These are phyloP conservation scores for Boechera divaricarpa DNA, from an alignment of 345 rosid genomes.

Conservation along the genomic window DNA sequence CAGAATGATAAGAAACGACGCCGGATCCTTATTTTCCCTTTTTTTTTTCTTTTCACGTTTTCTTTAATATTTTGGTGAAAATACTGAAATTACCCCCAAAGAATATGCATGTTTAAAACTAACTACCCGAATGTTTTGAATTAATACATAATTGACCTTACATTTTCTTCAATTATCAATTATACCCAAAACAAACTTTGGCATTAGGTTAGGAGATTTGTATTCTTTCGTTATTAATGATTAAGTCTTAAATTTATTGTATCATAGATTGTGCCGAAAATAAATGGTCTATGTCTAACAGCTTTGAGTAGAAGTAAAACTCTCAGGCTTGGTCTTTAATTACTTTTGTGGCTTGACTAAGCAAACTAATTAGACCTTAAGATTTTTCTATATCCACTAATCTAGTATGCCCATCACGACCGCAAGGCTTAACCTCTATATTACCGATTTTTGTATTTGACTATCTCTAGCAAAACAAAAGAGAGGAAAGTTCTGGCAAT, in stretches of 20 bases:
- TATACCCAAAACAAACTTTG: background rate
- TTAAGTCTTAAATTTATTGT: background rate
- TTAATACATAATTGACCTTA: background rate
- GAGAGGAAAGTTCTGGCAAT: background rate
- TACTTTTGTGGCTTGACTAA: slow-evolving; percentile 30
- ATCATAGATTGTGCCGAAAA: background rate
- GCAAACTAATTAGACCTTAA: slow-evolving; percentile 23
- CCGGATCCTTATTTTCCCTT: background rate
- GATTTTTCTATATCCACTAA: background rate
- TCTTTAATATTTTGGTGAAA: background rate
- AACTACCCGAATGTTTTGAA: slow-evolving; percentile 13
- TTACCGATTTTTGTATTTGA: background rate
- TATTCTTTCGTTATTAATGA: background rate
- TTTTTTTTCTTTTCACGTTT: background rate
- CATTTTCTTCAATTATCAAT: background rate
- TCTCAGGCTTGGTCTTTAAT: slow-evolving; percentile 15
- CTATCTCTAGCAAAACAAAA: background rate
- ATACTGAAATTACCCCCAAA: background rate
- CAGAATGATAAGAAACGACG: slow-evolving; percentile 18
- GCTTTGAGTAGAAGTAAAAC: slow-evolving; percentile 19
- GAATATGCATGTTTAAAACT: background rate
- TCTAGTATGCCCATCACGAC: background rate
- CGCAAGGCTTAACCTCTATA: background rate
- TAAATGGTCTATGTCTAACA: slow-evolving; percentile 5
- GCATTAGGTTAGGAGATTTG: too few species aligned